Conservation (phyloP, 257 asterid species). For the Cruciata laevipes region DNA sequence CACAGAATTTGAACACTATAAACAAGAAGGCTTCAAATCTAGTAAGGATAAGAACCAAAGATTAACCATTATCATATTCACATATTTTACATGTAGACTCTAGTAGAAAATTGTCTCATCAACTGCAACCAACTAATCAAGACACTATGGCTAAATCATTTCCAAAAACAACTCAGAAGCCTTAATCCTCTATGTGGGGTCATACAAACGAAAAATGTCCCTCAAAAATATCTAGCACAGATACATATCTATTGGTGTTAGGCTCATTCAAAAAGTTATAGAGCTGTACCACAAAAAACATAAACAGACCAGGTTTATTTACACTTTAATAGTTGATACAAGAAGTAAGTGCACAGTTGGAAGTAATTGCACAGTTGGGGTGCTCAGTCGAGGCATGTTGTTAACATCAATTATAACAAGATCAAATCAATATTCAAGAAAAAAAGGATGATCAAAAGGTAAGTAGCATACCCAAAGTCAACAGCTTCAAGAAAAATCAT, state of each 20-base stretch:
- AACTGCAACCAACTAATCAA: neutral
- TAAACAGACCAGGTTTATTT: too few relatives aligned
- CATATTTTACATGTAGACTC: neutral
- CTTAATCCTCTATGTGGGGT: neutral
- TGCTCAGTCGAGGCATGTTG: neutral
- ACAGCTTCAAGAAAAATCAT: conserved; percentile 38
- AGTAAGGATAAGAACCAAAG: neutral
- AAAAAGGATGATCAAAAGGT: conserved; percentile 17
- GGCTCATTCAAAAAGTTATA: too few relatives aligned
- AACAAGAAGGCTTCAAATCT: neutral
- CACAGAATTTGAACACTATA: neutral
- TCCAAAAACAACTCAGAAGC: neutral
- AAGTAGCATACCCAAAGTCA: conserved; percentile 50
- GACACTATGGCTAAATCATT: neutral
- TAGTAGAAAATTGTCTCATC: neutral
- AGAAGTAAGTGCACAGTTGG: too few relatives aligned
- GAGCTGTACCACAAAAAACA: too few relatives aligned
- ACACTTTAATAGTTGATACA: too few relatives aligned
- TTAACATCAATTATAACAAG: neutral
- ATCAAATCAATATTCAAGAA: neutral
- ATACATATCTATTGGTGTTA: too few relatives aligned
- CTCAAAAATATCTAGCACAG: too few relatives aligned
- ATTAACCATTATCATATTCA: neutral
- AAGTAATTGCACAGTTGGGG: too few relatives aligned
- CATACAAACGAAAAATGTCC: neutral